Conservation (phyloP, 139 green algal genomes). For the Chlamydomonas sphaeroides region DNA sequence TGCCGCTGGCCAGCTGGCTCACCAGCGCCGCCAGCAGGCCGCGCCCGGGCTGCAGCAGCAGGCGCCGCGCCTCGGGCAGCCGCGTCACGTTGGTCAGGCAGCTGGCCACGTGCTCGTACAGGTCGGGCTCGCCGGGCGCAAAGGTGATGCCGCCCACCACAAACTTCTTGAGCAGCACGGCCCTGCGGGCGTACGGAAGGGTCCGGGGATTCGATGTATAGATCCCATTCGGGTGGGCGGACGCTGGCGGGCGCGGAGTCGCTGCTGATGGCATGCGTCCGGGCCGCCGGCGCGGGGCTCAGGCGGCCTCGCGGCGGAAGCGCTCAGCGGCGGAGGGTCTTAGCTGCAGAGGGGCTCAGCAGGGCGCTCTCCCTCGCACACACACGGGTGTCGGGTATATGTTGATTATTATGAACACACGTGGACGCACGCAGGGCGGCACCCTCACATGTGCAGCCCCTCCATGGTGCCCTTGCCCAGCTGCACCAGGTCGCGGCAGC, state of each 20-base stretch:
- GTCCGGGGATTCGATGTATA: no score
- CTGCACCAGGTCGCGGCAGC: slow-evolving; percentile 72
- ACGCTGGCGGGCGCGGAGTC: not conserved
- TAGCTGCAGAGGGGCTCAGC: no score
- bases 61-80: slow-evolving; percentile 39
- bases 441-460: slow-evolving; percentile 70
- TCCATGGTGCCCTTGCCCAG: slow-evolving; percentile 59
- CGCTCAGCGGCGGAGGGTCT: no score
- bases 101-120: slow-evolving; percentile 74
- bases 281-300: no score
- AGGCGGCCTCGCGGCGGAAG: no score
- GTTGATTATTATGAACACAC: no score
- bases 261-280: not conserved
- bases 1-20: slow-evolving; percentile 40
- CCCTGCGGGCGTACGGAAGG: no score
- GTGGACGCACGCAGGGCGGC: no score
- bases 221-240: no score
- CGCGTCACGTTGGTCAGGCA: slow-evolving; percentile 82
- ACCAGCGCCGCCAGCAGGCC: slow-evolving; percentile 64
- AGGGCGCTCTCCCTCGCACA: no score
- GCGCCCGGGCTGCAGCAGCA: slow-evolving; percentile 79
- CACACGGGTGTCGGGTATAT: no score
- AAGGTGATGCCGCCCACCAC: slow-evolving; percentile 48
- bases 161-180: slow-evolving; percentile 74
- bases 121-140: slow-evolving; percentile 22